Evolutionary conservation across 2,329 filamentous ascomycete genomes (phyloP).

Genomic region (Taxawa tesnikishii): DNA sequence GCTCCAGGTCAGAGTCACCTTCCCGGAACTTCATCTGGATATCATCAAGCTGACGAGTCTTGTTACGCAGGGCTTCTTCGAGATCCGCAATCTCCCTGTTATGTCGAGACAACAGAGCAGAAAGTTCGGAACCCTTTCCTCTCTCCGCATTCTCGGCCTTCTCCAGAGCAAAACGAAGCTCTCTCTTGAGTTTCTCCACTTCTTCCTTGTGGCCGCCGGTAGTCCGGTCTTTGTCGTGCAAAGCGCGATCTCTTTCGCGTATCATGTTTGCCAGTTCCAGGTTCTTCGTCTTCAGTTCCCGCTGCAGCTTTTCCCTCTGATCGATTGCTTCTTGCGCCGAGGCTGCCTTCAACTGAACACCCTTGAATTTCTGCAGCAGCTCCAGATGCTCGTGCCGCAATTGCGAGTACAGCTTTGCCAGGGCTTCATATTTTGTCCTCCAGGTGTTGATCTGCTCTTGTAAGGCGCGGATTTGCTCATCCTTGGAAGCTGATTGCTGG

Average conservation of each 20-base stretch:
- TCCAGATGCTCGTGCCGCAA: slow-evolving; percentile 90
- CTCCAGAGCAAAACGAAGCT: slow-evolving; percentile 83
- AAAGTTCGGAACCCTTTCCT: slow-evolving; percentile 88
- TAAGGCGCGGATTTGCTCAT: slow-evolving; percentile 83
- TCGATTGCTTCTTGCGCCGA: slow-evolving; percentile 97
- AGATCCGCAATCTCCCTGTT: slow-evolving; percentile 95
- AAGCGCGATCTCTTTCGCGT: slow-evolving; percentile 79
- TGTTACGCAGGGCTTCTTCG: slow-evolving; percentile 78
- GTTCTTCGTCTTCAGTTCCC: slow-evolving; percentile 98
- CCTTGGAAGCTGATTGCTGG: slow-evolving; percentile 77
- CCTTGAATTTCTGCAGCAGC: slow-evolving; percentile 90
- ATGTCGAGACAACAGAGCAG: slow-evolving; percentile 86
- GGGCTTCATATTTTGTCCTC: slow-evolving; percentile 90
- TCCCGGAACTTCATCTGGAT: slow-evolving; percentile 65
- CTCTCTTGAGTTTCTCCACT: slow-evolving; percentile 84
- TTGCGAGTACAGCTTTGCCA: slow-evolving; percentile 96
- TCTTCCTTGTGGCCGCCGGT: slow-evolving; percentile 83
- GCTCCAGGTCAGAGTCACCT: slow-evolving; percentile 74
- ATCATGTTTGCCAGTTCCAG: slow-evolving; percentile 99
- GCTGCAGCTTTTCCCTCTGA: slow-evolving; percentile 83
- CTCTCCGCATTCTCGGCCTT: slow-evolving; percentile 85
- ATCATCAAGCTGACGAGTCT: slow-evolving; percentile 78
- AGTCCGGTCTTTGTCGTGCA: slow-evolving; percentile 86
- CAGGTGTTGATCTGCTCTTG: slow-evolving; percentile 98
- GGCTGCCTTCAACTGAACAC: slow-evolving; percentile 88